A percentile compares a stretch with the other conserved stretches of the same genome.
phyloP scores from a whole-genome alignment of 805 yeast genomes.

The Lachancea cidri region DNA sequence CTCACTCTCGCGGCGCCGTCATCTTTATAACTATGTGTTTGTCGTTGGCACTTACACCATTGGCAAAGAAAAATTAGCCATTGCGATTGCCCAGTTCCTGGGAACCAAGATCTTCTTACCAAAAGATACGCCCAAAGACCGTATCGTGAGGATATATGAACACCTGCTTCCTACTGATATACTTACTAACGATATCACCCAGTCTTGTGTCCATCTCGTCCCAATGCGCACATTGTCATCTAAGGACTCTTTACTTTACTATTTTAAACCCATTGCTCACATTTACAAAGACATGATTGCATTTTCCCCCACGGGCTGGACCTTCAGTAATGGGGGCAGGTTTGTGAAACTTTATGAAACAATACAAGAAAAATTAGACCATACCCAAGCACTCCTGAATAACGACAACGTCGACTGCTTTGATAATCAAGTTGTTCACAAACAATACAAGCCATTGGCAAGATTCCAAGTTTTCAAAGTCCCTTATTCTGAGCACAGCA shows the following conservation, averaged over 20 bases:
- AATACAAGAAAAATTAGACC: conserved; percentile 15
- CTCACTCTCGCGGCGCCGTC: conserved; percentile 10
- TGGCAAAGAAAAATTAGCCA: conserved; percentile 86
- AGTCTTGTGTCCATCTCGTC: conserved; percentile 64
- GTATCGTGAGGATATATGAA: conserved; percentile 41
- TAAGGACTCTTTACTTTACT: conserved; percentile 26
- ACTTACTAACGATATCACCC: conserved; percentile 38
- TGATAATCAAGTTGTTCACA: conserved; percentile 19
- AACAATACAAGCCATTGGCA: conserved; percentile 32
- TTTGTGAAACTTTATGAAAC: conserved; percentile 10
- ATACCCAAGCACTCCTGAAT: conserved; percentile 13
- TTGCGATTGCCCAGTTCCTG: conserved; percentile 50
- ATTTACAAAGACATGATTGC: conserved; percentile 47
- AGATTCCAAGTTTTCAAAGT: conserved; percentile 49
- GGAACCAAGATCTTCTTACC: conserved; percentile 46
- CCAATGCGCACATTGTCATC: conserved; percentile 55
- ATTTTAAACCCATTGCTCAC: conserved; percentile 18
- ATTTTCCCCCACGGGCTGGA: conserved; percentile 89
- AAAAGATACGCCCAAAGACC: conserved; percentile 37
- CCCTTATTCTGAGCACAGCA: conserved; percentile 94
- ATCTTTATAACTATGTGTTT: conserved; percentile 17
- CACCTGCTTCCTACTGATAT: conserved; percentile 42
- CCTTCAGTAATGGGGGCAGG: conserved; percentile 38
- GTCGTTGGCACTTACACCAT: conserved; percentile 85
- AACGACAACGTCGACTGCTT: conserved; percentile 11